Conservation (phyloP, 2,329 filamentous ascomycete genomes). For the Colletotrichum paranaense region DNA sequence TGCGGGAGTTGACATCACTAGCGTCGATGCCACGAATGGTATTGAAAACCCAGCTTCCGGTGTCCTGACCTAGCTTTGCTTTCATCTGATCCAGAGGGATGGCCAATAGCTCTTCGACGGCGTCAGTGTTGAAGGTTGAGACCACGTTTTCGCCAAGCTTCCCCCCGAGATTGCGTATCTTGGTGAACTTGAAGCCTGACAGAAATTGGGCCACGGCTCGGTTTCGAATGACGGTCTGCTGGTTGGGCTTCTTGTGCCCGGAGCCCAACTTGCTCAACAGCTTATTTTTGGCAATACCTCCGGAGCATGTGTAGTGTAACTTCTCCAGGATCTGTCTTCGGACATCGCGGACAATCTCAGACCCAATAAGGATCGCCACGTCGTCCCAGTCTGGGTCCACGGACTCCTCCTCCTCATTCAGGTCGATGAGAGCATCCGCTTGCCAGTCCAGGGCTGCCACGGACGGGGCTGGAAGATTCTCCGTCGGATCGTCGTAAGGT, state of each 20-base stretch:
- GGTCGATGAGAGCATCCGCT: conserved; percentile 82
- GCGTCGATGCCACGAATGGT: conserved; percentile 87
- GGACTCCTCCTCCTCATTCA: conserved; percentile 80
- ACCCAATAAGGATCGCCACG: conserved; percentile 85
- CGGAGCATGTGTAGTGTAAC: conserved; percentile 91
- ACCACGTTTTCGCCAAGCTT: conserved; percentile 91
- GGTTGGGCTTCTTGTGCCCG: conserved; percentile 91
- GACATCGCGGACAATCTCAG: conserved; percentile 86
- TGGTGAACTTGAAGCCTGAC: conserved; percentile 88
- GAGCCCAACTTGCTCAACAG: conserved; percentile 95
- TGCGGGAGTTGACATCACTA: conserved; percentile 90
- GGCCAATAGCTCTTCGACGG: conserved; percentile 78
- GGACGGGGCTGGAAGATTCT: conserved; percentile 77
- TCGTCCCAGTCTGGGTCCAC: conserved; percentile 97
- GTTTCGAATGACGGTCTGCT: conserved; percentile 93
- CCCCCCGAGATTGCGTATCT: conserved; percentile 93
- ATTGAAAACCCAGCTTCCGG: conserved; percentile 85
- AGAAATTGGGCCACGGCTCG: conserved; percentile 85
- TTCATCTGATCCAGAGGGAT: conserved; percentile 82
- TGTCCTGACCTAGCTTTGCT: conserved; percentile 83
- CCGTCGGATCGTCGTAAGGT: conserved; percentile 79
- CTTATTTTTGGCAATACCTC: conserved; percentile 90
- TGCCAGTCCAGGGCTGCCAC: conserved; percentile 83
- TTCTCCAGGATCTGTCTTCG: conserved; percentile 75
- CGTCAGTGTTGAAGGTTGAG: conserved; percentile 83